Base-by-base conservation (phyloP, 345 rosid species). In the rapeseed (Brassica napus) region DNA sequence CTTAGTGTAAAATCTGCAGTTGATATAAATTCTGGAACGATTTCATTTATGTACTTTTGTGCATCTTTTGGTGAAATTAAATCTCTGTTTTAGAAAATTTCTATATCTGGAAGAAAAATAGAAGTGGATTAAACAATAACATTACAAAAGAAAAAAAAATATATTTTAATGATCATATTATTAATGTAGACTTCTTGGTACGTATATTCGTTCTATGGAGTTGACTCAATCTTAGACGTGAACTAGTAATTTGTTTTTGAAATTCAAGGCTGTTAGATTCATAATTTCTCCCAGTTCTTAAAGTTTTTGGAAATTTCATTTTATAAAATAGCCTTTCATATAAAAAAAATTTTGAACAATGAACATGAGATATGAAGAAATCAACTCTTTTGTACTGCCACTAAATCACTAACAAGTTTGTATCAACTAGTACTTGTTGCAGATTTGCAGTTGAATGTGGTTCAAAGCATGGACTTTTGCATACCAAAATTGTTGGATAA, bases 181-280 rank as follows among this genome's bases (percentile, higher is more conserved):
- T 35, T 1, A 2, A 11, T 8, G 26, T 31, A 32, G 74, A 57
- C 65, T 57, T 57, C 65, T 57, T 57, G 75, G 65, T 21, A 71
- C 23, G 14, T 12, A 71, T 58, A 59, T 59, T 59, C 66, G 66
- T 71, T 71, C 18, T 34, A 7, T 71, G 31, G 73, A 23, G 65
- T 71, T 57, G 75, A 35, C 75, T 57, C 75, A 3, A 21, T 34
- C 54, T 71, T 57, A 21, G 65, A 57, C 65, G 5, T 52, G 0
- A 69, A 16, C 11, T 31, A 31, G 16, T 54, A 16, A 0, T 8
- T 47, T 12, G 15, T 47, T 12, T 47, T 42, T 10, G n/a, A 42
- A 42, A 42, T 42, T 42, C 49, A 10, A 42, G 49, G n/a, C 49
- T 42, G 11, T 42, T 42, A 10, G 14, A 42, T 42, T 42, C 49